A percentile compares a stretch with the other conserved stretches of the same genome.
phyloP scores from a whole-genome alignment of 805 yeast genomes.

The Kodamaea restingae region DNA sequence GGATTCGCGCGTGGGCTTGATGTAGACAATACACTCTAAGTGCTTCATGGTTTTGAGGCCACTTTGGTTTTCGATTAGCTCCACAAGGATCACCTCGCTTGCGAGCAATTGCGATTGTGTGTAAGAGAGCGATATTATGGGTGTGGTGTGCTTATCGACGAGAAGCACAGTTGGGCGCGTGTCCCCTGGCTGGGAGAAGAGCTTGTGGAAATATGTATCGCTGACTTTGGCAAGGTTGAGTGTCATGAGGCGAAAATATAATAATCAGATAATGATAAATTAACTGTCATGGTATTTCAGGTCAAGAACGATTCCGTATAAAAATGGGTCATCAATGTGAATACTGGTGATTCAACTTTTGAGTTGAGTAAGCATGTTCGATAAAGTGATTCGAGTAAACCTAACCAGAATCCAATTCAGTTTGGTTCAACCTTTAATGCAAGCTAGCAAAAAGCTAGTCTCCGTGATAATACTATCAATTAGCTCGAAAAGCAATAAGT shows the following conservation, averaged over 20 bases:
- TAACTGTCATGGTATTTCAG: too few species aligned
- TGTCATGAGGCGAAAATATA: constrained; percentile 16
- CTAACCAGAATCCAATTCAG: too few species aligned
- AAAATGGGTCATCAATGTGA: too few species aligned
- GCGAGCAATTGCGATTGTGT: constrained; percentile 82
- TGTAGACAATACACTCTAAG: constrained; percentile 72
- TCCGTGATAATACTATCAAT: too few species aligned
- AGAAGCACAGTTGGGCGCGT: constrained; percentile 64
- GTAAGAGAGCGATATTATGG: constrained; percentile 81
- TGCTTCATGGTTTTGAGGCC: constrained; percentile 61
- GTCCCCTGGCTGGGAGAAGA: constrained; percentile 24
- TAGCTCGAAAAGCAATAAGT: too few species aligned
- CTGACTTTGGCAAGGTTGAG: constrained; percentile 26
- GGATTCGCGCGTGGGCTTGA: constrained; percentile 67
- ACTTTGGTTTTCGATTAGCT: constrained; percentile 52
- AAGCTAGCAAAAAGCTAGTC: too few species aligned
- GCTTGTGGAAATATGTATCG: constrained; percentile 27
- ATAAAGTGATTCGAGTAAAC: too few species aligned
- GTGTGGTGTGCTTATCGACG: constrained; percentile 75
- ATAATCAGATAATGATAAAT: too few species aligned
- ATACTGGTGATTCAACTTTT: too few species aligned
- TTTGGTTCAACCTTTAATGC: too few species aligned
- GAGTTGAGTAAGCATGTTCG: too few species aligned
- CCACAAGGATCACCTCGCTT: constrained; percentile 81
- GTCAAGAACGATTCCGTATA: too few species aligned